These are phyloP conservation scores for Pleoardoris graminearum DNA, from an alignment of 2,329 filamentous ascomycete species.

Conservation along the genomic window DNA sequence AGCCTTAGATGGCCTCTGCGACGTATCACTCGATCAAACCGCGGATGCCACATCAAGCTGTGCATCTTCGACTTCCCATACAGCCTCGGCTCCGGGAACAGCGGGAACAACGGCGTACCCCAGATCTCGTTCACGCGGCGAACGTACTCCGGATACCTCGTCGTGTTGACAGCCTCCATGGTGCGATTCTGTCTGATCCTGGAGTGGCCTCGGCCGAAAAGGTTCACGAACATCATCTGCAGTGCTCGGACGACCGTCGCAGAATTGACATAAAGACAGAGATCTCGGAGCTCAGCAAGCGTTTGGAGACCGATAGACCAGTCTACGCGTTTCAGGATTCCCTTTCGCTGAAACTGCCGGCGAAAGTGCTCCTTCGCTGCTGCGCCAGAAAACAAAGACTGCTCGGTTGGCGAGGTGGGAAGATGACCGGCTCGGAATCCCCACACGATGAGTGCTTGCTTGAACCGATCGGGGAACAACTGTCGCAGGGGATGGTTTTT, in stretches of 20 bases:
- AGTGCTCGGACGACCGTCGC: slow-evolving; percentile 33
- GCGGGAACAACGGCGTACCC: slow-evolving; percentile 27
- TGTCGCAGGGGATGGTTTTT: slow-evolving; percentile 30
- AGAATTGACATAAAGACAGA: slow-evolving; percentile 29
- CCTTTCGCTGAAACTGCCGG: slow-evolving; percentile 18
- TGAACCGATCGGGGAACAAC: slow-evolving; percentile 29
- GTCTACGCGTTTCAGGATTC: slow-evolving; percentile 20
- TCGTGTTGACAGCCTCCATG: slow-evolving; percentile 27
- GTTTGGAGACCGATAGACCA: slow-evolving; percentile 37
- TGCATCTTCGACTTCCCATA: slow-evolving; percentile 5
- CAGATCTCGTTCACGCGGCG: slow-evolving; percentile 34
- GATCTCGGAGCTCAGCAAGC: slow-evolving; percentile 34
- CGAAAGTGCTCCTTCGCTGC: slow-evolving; percentile 33
- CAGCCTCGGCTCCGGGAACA: slow-evolving; percentile 28
- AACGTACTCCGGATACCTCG: slow-evolving; percentile 28
- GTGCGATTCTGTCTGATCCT: slow-evolving; percentile 27
- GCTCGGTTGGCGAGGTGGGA: slow-evolving; percentile 27
- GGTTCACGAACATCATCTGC: slow-evolving; percentile 30
- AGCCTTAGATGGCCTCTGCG: not conserved
- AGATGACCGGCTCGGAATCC: slow-evolving; percentile 38
- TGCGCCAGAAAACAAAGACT: slow-evolving; percentile 21
- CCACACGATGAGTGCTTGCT: slow-evolving; percentile 40
- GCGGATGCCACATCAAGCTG: slow-evolving; percentile 15
- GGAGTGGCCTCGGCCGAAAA: slow-evolving; percentile 34
- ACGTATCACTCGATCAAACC: not conserved